Evolutionary conservation across 2,329 filamentous ascomycete species (phyloP).

Genomic region (Pseudomassariella vexata): DNA sequence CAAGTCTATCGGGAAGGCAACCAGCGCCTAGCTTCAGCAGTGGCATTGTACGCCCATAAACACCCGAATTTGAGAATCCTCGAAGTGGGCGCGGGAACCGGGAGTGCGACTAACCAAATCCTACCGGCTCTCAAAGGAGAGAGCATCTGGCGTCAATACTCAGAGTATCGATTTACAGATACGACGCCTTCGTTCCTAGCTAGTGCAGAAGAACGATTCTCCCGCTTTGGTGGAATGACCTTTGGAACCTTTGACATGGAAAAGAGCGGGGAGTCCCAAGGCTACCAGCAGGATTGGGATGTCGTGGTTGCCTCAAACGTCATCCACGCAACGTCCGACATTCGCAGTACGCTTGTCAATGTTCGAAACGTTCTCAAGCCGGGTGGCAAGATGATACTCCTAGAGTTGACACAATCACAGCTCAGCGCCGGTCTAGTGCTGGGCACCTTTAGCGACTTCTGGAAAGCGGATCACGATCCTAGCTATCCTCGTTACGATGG

Average conservation of each 20-base stretch:
- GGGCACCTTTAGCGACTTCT: neutral
- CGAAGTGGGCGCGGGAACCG: conserved; percentile 7
- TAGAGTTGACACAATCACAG: conserved; percentile 1
- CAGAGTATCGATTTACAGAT: too few species aligned
- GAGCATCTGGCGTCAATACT: too few species aligned
- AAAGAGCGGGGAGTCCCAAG: too few species aligned
- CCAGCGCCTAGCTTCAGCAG: too few species aligned
- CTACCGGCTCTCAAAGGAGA: too few species aligned
- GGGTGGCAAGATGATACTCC: neutral
- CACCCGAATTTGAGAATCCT: conserved; percentile 2
- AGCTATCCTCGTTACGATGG: neutral
- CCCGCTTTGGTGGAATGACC: too few species aligned
- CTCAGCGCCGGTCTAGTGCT: neutral
- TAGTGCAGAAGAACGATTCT: too few species aligned
- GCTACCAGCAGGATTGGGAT: too few species aligned
- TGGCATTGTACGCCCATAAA: conserved; percentile 2
- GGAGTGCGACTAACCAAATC: conserved; percentile 2
- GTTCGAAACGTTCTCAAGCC: neutral
- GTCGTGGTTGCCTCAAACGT: conserved; percentile 6
- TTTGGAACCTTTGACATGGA: too few species aligned
- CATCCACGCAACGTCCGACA: neutral
- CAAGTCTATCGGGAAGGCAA: too few species aligned
- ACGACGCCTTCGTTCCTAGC: too few species aligned
- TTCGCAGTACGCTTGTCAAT: neutral
- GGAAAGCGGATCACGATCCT: neutral